Evolutionary conservation across 1,139 yeast genomes (phyloP), one percentile per base, ranked within the genome.

Genomic region (Meyerozyma carpophila): DNA sequence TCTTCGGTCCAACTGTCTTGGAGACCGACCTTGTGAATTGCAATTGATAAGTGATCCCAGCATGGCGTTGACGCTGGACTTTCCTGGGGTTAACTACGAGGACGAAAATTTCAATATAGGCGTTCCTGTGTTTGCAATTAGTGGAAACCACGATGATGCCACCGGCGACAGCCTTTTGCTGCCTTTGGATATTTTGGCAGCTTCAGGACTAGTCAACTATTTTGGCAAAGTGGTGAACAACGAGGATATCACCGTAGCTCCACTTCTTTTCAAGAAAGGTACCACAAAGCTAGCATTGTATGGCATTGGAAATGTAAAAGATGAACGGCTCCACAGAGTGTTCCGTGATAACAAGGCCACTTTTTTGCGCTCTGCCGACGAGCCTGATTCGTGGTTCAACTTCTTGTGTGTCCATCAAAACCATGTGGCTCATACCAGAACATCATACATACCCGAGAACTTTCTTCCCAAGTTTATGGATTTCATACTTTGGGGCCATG

Each of bases 141-240:
- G 93, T 45, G 99, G 99, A 3, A 93, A 93, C 56, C 99, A 93
- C 61, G 99, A 93, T 62, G 98, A 93, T 64, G 90, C 96, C 1
- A 87, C 96, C 0, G 98, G 98, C 0, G 87, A 82, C 42, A 86
- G 85, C 3, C 66, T 89, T 47, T 68, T 93, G n/a, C 83, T 91
- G 50, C 96, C 98, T 0, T 71, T 93, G 70, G 98, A 93, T 61
- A 68, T 94, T 3, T 66, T 94, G 14, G 80, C 89, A 27, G 89
- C 85, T 3, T 69, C 90, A 0, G 98, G 98, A 0, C 66, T 91
- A 41, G 68, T 93, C 26, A 93, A 94, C 61, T 94, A 91, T 65
- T 91, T 90, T 63, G 98, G 98, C 1, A 78, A 87, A 53, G 86
- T 89, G 3, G 68, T 76, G 14, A 84, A 89, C 52, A 83, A 83